These are phyloP conservation scores for Prunella vulgaris DNA, from an alignment of 257 asterid genomes.

Conservation along the genomic window DNA sequence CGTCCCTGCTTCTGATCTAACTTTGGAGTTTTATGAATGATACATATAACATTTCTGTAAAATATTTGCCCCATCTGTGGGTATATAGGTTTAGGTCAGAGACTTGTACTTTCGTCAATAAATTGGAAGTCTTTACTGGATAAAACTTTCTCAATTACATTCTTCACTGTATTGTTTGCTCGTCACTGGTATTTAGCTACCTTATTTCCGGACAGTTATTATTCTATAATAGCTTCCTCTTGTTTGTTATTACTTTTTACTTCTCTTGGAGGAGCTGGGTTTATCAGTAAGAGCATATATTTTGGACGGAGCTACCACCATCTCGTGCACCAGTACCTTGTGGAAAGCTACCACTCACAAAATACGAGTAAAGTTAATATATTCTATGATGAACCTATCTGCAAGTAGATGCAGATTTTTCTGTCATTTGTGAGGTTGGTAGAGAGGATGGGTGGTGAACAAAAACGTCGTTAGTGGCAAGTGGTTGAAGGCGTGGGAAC, in stretches of 20 bases:
- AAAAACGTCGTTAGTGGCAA: too few species aligned
- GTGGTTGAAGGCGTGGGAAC: too few species aligned
- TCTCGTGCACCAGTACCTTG: too few species aligned
- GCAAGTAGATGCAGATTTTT: not conserved
- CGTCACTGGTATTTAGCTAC: not conserved
- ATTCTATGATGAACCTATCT: not conserved
- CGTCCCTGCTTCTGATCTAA: slow-evolving; percentile 74
- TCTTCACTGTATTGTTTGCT: not conserved
- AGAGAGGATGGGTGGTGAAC: too few species aligned
- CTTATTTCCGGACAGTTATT: not conserved
- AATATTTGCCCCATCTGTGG: not conserved
- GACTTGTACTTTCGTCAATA: not conserved
- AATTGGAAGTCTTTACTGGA: not conserved
- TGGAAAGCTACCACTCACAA: not conserved
- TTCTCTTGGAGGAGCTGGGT: not conserved
- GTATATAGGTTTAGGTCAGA: not conserved
- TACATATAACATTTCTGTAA: slow-evolving; percentile 12
- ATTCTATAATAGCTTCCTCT: not conserved
- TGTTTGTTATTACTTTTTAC: not conserved
- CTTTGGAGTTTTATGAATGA: not conserved
- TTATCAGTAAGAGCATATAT: not conserved
- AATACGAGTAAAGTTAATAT: not conserved
- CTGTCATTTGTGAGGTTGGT: not conserved
- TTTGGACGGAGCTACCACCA: too few species aligned
- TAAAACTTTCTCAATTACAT: not conserved